Evolutionary conservation across 768 basidiomycete species (phyloP), one percentile per base, ranked within the genome.

Genomic region (Pilatotrama ljubarskyi): DNA sequence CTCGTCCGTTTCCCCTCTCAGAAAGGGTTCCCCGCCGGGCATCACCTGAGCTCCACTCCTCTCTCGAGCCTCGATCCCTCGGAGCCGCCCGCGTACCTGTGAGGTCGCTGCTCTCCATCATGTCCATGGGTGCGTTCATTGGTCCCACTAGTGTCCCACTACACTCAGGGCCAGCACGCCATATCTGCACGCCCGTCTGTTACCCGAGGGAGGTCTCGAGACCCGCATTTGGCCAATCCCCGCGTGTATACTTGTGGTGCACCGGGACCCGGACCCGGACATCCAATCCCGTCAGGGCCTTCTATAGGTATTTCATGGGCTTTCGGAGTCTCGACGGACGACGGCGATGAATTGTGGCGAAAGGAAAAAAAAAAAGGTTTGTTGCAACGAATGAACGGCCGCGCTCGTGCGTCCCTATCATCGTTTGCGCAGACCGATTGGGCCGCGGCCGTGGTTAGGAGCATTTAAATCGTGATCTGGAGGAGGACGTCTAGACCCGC

Each of bases 181-280:
- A n/a, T 50, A 3, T 20, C 32, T 11, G 51, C 40, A 14, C 38
- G 15, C 14, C 55, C 46, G 55, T 26, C 13, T 46, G 36, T 38
- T 43, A 26, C 55, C 46, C 55, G 36, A 47, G 29, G 14, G 14
- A 11, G 44, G 55, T 29, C 55, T 48, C 46, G 55, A 47, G 55
- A 55, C 53, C 44, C 46, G 44, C 44, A 10, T n/a, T 44, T 32
- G 43, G 54, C 54, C 43, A 17, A 11, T n/a, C 37, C 24, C 15
- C 52, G 29, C 42, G 26, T n/a, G 11, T 42, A 14, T 20, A 36
- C 52, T 22, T 54, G 22, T 41, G 42, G 20, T 44, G 17, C 44
- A 8, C 20, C 32, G 44, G 29, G 43, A 25, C 11, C 54, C 55
- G 55, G 55, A 18, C 46, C 55, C 47, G 55, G 55, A 25, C 15